Conservation (phyloP, 768 basidiomycete genomes). For the Chlorophyllum brunneum region DNA sequence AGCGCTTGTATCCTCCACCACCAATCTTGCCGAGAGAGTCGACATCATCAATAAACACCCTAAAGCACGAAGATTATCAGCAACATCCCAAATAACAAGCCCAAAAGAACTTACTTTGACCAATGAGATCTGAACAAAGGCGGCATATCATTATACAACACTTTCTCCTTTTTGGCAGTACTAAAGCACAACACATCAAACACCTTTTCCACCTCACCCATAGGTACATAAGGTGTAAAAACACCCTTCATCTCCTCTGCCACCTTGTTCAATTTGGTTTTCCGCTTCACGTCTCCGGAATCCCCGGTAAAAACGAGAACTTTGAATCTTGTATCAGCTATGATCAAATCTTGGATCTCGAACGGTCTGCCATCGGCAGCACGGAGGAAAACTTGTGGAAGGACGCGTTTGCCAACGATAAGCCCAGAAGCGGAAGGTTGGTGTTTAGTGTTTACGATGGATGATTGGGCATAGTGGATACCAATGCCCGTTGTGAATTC, state of each 20-base stretch:
- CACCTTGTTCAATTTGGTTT: conserved; percentile 24
- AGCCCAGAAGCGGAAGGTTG: conserved; percentile 38
- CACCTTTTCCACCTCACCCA: conserved; percentile 26
- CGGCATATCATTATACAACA: conserved; percentile 45
- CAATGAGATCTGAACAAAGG: conserved; percentile 47
- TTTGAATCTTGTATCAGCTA: conserved; percentile 51
- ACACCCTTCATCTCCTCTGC: conserved; percentile 30
- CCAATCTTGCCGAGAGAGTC: conserved; percentile 41
- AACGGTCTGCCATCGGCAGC: conserved; percentile 46
- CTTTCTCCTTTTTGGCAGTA: conserved; percentile 31
- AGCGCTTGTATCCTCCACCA: conserved; percentile 53
- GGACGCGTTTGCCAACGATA: conserved; percentile 48
- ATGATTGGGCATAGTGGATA: conserved; percentile 47
- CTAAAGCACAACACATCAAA: conserved; percentile 43
- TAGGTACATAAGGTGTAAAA: conserved; percentile 26
- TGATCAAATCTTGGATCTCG: conserved; percentile 52
- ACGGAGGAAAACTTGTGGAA: conserved; percentile 45
- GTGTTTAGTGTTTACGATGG: conserved; percentile 33
- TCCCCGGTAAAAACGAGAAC: conserved; percentile 52
- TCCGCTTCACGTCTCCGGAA: conserved; percentile 26
- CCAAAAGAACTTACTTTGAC: conserved; percentile 44
- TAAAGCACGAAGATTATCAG: conserved; percentile 19
- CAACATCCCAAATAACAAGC: background rate
- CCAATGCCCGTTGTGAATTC: conserved; percentile 53
- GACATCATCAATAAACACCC: conserved; percentile 57